These are phyloP conservation scores for Neotropicomus parvogracilis DNA, from an alignment of 1,284 basidiomycete genomes.

Conservation along the genomic window DNA sequence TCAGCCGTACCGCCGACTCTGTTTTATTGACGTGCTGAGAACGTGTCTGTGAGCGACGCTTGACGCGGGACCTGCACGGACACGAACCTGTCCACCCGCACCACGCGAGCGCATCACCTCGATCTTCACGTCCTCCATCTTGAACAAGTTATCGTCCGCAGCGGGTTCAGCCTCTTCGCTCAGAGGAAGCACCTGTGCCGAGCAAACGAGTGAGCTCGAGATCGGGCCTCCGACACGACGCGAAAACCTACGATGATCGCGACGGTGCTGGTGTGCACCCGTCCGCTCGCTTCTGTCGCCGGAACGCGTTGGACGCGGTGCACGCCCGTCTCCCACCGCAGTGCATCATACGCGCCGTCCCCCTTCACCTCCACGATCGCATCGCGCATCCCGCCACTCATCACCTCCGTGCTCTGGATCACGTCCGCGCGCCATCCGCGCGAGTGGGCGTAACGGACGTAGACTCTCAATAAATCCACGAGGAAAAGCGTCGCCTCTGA, in stretches of 20 bases:
- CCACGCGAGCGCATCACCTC: slow-evolving; percentile 96
- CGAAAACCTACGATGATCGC: slow-evolving; percentile 67
- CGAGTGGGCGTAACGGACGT: slow-evolving; percentile 63
- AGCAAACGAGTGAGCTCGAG: background rate
- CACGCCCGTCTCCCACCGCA: slow-evolving; percentile 92
- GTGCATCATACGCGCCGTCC: slow-evolving; percentile 69
- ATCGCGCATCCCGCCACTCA: slow-evolving; percentile 74
- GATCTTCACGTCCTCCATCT: slow-evolving; percentile 82
- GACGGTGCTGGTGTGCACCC: slow-evolving; percentile 92
- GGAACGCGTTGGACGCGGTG: slow-evolving; percentile 96
- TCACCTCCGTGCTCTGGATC: slow-evolving; percentile 51
- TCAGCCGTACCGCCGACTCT: slow-evolving; percentile 95
- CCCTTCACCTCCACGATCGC: slow-evolving; percentile 83
- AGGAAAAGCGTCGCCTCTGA: slow-evolving; percentile 86
- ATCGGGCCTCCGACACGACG: background rate
- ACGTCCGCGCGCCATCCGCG: slow-evolving; percentile 49
- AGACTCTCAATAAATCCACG: slow-evolving; percentile 80
- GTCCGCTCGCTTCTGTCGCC: slow-evolving; percentile 80
- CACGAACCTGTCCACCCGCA: slow-evolving; percentile 87
- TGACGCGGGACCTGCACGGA: background rate
- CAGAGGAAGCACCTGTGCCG: slow-evolving; percentile 70
- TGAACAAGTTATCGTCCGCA: slow-evolving; percentile 59
- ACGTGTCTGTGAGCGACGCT: slow-evolving; percentile 7
- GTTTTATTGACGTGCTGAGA: slow-evolving; percentile 95
- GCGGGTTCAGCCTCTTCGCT: slow-evolving; percentile 53